Conservation (phyloP, 1,139 yeast genomes). For the Hyphopichia buzzinii region DNA sequence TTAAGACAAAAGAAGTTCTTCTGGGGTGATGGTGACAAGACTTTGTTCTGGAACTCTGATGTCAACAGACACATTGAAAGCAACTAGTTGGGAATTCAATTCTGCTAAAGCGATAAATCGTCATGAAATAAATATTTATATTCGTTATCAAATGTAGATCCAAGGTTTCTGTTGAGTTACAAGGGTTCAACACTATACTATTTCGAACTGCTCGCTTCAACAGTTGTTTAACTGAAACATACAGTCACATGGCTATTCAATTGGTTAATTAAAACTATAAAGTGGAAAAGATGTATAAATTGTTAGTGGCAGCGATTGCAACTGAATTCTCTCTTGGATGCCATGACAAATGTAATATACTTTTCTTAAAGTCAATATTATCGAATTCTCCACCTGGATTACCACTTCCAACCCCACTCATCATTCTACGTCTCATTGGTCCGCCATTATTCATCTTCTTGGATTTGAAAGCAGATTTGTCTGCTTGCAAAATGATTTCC, state of each 20-base stretch:
- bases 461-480: slow-evolving; percentile 90
- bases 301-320: slow-evolving; percentile 98
- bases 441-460: slow-evolving; percentile 50
- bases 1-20: slow-evolving; percentile 81
- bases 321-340: slow-evolving; percentile 96
- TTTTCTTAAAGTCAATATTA: slow-evolving; percentile 90
- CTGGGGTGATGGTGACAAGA: slow-evolving; percentile 99
- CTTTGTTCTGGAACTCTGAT: slow-evolving; percentile 92
- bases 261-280: slow-evolving; percentile 42
- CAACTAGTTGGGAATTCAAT: slow-evolving; percentile 11
- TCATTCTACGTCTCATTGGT: slow-evolving; percentile 43
- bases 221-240: too few species aligned
- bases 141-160: too few species aligned
- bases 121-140: neutral
- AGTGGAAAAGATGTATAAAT: slow-evolving; percentile 76
- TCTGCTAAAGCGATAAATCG: neutral
- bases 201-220: too few species aligned
- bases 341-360: slow-evolving; percentile 96
- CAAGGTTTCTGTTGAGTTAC: too few species aligned
- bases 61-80: slow-evolving; percentile 77
- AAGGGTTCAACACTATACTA: too few species aligned
- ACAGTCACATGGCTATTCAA: too few species aligned
- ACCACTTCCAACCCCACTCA: slow-evolving; percentile 41
- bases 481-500: slow-evolving; percentile 88
- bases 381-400: slow-evolving; percentile 58